A percentile compares a stretch with the other conserved stretches of the same genome.
Evolutionary conservation across 345 rosid genomes (phyloP).

Genomic region (Brassica nigra): DNA sequence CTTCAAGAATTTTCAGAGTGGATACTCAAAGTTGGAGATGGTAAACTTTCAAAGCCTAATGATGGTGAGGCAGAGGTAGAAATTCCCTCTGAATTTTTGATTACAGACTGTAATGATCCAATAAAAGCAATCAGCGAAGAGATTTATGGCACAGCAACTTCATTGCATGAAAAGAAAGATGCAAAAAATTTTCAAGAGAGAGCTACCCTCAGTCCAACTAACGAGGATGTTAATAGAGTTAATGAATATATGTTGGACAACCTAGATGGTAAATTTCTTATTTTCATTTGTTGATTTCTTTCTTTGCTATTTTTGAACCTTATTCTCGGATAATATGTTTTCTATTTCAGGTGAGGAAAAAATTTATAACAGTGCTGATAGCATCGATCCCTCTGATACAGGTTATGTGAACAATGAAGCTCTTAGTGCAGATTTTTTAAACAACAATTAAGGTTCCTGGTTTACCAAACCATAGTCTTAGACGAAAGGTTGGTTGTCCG

Average conservation of each 20-base stretch:
- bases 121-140: not conserved
- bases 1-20: not conserved
- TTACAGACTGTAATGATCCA: not conserved
- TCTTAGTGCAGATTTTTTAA: not conserved
- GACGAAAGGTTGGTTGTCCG: too few relatives aligned
- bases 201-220: not conserved
- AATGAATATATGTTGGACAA: not conserved
- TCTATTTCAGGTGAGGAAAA: not conserved
- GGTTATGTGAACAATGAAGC: not conserved
- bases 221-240: not conserved
- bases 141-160: not conserved
- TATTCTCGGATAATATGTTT: not conserved
- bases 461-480: too few relatives aligned
- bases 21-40: not conserved
- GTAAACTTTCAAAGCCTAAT: not conserved
- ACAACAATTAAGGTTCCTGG: too few relatives aligned
- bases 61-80: not conserved
- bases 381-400: not conserved
- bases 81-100: not conserved
- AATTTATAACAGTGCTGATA: not conserved
- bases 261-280: not conserved
- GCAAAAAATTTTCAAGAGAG: not conserved
- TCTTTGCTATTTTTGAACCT: not conserved
- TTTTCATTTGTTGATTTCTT: too few relatives aligned
- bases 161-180: not conserved